phyloP scores from a whole-genome alignment of 306 rosid genomes.

The Hylodesmum podocarpum region DNA sequence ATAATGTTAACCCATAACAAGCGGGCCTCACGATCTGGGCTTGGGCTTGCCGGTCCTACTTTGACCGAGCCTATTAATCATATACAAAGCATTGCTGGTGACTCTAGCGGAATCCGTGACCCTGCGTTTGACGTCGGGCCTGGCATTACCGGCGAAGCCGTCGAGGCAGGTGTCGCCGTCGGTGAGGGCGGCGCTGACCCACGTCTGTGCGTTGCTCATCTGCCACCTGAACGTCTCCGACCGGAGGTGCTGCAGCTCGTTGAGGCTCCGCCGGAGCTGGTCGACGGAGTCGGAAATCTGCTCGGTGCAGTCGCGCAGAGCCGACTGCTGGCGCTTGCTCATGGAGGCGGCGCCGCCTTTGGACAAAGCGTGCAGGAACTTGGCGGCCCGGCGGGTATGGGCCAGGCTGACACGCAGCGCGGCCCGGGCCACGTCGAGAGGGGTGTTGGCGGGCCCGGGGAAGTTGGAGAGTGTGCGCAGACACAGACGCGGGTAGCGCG shows the following conservation, averaged over 20 bases:
- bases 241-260: conserved; percentile 57
- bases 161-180: conserved; percentile 77
- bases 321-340: conserved; percentile 38
- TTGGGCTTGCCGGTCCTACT: not conserved
- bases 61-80: conserved; percentile 56
- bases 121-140: conserved; percentile 46
- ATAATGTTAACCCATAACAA: not conserved
- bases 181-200: conserved; percentile 83
- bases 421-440: conserved; percentile 60
- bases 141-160: conserved; percentile 48
- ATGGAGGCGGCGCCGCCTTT: not conserved
- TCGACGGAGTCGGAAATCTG: conserved; percentile 71
- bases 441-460: conserved; percentile 50
- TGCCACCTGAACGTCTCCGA: conserved; percentile 55
- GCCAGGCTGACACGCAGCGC: conserved; percentile 59
- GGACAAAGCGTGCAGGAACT: conserved; percentile 21
- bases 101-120: conserved; percentile 52
- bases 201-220: conserved; percentile 79
- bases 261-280: conserved; percentile 50
- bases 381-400: conserved; percentile 38
- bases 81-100: conserved; percentile 71
- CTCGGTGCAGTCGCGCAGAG: conserved; percentile 64
- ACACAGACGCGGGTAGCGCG: conserved; percentile 70
- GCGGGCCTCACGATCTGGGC: not conserved
- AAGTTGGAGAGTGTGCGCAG: conserved; percentile 61